Conservation (phyloP, 768 basidiomycete species). For the Naganishia onofrii region DNA sequence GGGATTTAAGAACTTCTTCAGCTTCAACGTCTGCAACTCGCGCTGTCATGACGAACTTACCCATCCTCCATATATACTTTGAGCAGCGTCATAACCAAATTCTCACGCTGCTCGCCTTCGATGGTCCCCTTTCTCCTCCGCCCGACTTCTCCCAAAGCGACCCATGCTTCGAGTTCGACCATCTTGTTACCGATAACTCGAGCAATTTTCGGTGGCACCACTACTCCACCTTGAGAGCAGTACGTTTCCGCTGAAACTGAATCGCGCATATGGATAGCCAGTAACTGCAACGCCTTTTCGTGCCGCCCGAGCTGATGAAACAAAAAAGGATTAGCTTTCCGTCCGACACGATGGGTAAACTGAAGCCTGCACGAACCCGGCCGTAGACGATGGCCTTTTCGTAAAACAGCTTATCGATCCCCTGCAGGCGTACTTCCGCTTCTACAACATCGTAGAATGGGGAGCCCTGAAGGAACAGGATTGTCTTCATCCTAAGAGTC, state of each 20-base stretch:
- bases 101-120: slow-evolving; percentile 59
- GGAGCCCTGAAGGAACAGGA: slow-evolving; percentile 79
- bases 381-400: slow-evolving; percentile 77
- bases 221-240: slow-evolving; percentile 73
- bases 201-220: slow-evolving; percentile 65
- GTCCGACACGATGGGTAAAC: neutral
- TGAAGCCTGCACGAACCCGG: slow-evolving; percentile 58
- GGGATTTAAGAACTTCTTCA: no score
- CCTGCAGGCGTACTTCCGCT: slow-evolving; percentile 57
- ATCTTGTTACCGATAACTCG: slow-evolving; percentile 58
- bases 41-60: slow-evolving; percentile 53
- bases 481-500: slow-evolving; percentile 66
- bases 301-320: slow-evolving; percentile 60
- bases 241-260: slow-evolving; percentile 77
- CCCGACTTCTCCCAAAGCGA: slow-evolving; percentile 53
- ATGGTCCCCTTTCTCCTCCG: slow-evolving; percentile 52
- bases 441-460: slow-evolving; percentile 62
- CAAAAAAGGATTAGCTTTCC: neutral
- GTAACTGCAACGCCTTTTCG: slow-evolving; percentile 62
- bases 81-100: slow-evolving; percentile 67
- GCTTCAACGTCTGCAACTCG: neutral
- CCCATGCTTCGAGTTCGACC: slow-evolving; percentile 61
- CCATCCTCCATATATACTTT: slow-evolving; percentile 78
- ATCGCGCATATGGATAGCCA: slow-evolving; percentile 72
- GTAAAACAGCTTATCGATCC: slow-evolving; percentile 62